Percentiles rank a stretch among this genome's conserved stretches.
phyloP scores from a whole-genome alignment of 306 rosid genomes.

The Medicago lupulina region DNA sequence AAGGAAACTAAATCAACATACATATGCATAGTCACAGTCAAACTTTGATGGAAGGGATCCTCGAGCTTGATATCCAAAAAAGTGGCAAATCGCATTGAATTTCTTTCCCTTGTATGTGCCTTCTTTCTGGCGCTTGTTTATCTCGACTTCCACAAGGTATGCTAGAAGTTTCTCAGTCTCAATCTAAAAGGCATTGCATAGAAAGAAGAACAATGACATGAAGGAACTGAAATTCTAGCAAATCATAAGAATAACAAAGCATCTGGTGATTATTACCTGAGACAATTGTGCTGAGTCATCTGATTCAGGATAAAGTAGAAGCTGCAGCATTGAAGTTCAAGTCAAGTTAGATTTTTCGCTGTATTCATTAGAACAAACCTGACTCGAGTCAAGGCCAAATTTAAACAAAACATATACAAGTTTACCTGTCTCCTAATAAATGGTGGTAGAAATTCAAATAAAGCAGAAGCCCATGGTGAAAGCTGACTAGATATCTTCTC shows the following conservation, averaged over 20 bases:
- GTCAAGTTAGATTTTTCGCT: slow-evolving; percentile 17
- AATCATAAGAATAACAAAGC: slow-evolving; percentile 12
- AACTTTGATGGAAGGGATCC: slow-evolving; percentile 97
- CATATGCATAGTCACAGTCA: slow-evolving; percentile 96
- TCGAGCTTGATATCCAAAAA: slow-evolving; percentile 99
- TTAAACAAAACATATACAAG: slow-evolving; percentile 13
- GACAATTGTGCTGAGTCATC: slow-evolving; percentile 99
- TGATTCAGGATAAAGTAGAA: slow-evolving; percentile 93
- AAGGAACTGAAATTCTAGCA: slow-evolving; percentile 37
- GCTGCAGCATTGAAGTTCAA: slow-evolving; percentile 55
- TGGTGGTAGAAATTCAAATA: slow-evolving; percentile 92
- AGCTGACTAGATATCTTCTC: slow-evolving; percentile 83
- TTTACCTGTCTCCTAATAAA: slow-evolving; percentile 89
- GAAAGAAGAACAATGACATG: slow-evolving; percentile 31
- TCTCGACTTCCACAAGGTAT: slow-evolving; percentile 92
- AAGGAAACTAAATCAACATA: slow-evolving; percentile 51
- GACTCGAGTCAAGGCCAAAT: background rate
- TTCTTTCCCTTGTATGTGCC: slow-evolving; percentile 98
- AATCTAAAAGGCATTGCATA: slow-evolving; percentile 59
- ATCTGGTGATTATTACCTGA: slow-evolving; percentile 66
- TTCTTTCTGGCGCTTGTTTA: slow-evolving; percentile 93
- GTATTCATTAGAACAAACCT: slow-evolving; percentile 6
- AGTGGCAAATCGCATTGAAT: slow-evolving; percentile 97
- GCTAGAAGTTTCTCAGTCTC: slow-evolving; percentile 98
- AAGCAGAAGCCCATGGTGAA: slow-evolving; percentile 98